These are phyloP conservation scores for Polyporus arcularius DNA, from an alignment of 768 basidiomycete genomes.

Conservation along the genomic window DNA sequence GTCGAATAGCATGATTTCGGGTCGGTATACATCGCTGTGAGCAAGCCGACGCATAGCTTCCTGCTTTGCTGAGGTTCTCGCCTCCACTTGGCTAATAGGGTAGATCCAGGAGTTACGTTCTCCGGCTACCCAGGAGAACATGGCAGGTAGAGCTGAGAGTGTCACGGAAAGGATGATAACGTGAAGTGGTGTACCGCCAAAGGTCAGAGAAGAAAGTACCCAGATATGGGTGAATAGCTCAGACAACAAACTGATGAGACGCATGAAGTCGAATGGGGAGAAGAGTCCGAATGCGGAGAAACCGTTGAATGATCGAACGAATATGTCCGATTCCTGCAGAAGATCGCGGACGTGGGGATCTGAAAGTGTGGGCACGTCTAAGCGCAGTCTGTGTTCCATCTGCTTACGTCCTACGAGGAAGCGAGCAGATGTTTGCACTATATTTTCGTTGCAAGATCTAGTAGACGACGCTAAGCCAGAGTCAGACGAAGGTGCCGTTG, in stretches of 20 bases:
- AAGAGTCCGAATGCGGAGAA: conserved; percentile 74
- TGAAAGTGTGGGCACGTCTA: conserved; percentile 78
- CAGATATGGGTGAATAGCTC: conserved; percentile 75
- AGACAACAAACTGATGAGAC: conserved; percentile 67
- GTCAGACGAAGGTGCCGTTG: conserved; percentile 1
- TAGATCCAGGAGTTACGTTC: conserved; percentile 44
- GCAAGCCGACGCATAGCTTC: conserved; percentile 77
- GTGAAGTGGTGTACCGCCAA: conserved; percentile 51
- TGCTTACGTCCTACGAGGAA: conserved; percentile 80
- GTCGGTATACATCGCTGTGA: conserved; percentile 73
- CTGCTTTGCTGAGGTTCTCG: conserved; percentile 65
- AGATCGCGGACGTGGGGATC: conserved; percentile 75
- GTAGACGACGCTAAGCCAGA: not conserved
- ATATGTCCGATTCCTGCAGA: conserved; percentile 84
- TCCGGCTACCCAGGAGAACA: conserved; percentile 46
- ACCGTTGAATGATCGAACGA: conserved; percentile 79
- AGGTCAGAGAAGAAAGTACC: conserved; percentile 66
- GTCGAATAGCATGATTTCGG: conserved; percentile 81
- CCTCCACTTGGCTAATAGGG: conserved; percentile 54
- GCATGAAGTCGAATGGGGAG: conserved; percentile 79
- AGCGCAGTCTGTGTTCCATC: conserved; percentile 71
- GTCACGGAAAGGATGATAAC: conserved; percentile 61
- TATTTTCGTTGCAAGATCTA: conserved; percentile 69
- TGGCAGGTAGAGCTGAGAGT: conserved; percentile 60
- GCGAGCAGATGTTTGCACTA: conserved; percentile 72